These are phyloP conservation scores for Coemansia sp. DNA, from an alignment of 192 early-diverging fungal genomes.

Conservation along the genomic window DNA sequence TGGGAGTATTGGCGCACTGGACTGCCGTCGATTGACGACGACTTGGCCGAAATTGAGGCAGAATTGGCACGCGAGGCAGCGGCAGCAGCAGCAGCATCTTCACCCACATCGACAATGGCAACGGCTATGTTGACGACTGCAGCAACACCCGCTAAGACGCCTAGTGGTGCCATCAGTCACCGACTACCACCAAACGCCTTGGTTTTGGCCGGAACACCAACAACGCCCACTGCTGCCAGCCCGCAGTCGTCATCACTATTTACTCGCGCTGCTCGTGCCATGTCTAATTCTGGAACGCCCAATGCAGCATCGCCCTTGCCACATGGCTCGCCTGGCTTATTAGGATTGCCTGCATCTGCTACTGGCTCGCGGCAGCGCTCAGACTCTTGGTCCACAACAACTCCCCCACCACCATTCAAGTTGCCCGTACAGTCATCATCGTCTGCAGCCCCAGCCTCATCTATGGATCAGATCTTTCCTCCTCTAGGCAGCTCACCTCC, in stretches of 20 bases:
- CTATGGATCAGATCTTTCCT: conserved; percentile 9
- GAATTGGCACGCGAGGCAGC: conserved; percentile 15
- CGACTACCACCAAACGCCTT: conserved; percentile 1
- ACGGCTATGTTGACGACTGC: not conserved
- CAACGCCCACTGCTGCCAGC: not conserved
- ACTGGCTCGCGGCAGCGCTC: conserved; percentile 21
- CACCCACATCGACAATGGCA: not conserved
- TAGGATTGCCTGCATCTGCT: not conserved
- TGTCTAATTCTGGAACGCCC: conserved; percentile 7
- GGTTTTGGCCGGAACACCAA: conserved; percentile 1
- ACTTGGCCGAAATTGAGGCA: conserved; percentile 36
- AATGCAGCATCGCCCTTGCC: not conserved
- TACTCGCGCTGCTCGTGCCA: conserved; percentile 8
- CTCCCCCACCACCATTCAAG: not conserved
- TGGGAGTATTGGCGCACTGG: conserved; percentile 77
- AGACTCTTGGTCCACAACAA: conserved; percentile 27
- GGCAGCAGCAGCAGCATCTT: not conserved
- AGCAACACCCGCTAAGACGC: not conserved
- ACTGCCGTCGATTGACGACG: conserved; percentile 41
- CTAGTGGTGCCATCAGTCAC: not conserved
- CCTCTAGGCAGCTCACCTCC: conserved; percentile 1
- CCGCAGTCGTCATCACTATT: not conserved
- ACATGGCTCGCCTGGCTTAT: not conserved
- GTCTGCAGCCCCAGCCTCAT: not conserved
- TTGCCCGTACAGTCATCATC: not conserved